Evolutionary conservation across 1,284 basidiomycete species (phyloP), one percentile per base, ranked within the genome.

Genomic region (Amylostereum chailletii): DNA sequence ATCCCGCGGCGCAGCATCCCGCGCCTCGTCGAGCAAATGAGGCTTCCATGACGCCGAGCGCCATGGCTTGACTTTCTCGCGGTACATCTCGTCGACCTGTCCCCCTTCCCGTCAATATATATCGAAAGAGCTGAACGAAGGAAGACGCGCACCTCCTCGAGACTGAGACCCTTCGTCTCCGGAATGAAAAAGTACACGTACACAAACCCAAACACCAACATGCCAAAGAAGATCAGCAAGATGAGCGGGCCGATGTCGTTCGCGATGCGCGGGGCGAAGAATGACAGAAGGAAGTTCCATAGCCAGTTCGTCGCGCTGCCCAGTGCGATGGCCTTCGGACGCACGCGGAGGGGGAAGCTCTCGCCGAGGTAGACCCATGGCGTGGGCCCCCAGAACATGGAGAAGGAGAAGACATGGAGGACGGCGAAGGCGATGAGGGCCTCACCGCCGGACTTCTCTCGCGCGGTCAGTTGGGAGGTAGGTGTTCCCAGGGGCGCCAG

Each of bases 271-370:
- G 81, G 81, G 1, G 79, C 70, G 61, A 86, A 87, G 74, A 81
- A 86, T 3, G 72, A 69, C 34, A 87, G 71, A n/a, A 88, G 65
- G 68, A 87, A 87, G 65, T 88, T 86, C 82, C 79, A 84, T 38
- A 84, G 45, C 83, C 80, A 83, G 59, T 73, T 78, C 47, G 75
- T 67, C 4, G 79, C 78, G 26, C 77, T 78, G 5, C 86, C 86
- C 34, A 89, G 68, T 0, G 84, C 84, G 58, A 90, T 89, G 50
- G 75, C 71, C 64, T 90, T 89, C 27, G 86, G 75, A 42, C 87
- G 75, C 9, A 90, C 81, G 51, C 85, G 79, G n/a, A 87, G 75
- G 2, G 86, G 87, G 69, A 79, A 80, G 36, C 72, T 76, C 65
- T 83, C 80, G 47, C 76, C 76, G 27, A 81, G 69, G 57, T 79